Conservation (phyloP, 192 early-diverging fungal genomes). For the Backusella mclennaniae region DNA sequence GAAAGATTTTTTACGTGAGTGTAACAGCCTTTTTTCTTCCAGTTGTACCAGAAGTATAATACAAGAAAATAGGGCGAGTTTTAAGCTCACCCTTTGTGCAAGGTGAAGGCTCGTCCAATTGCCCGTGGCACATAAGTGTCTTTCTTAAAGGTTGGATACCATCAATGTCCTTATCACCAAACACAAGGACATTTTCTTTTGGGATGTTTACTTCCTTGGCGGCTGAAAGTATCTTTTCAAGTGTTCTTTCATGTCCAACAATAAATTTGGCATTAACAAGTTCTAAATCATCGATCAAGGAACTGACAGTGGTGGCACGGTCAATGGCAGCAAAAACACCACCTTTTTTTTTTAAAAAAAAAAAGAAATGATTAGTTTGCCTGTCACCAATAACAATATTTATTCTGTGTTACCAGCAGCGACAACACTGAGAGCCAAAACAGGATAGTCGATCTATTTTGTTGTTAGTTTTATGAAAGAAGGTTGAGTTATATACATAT, state of each 20-base stretch:
- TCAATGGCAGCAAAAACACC: constrained; percentile 73
- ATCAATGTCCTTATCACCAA: constrained; percentile 32
- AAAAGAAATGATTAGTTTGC: background rate
- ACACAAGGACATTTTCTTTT: constrained; percentile 36
- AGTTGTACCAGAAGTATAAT: constrained; percentile 35
- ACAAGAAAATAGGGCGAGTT: constrained; percentile 20
- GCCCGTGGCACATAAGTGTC: constrained; percentile 1
- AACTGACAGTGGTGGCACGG: constrained; percentile 67
- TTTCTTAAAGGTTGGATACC: constrained; percentile 34
- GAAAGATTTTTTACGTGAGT: constrained; percentile 21
- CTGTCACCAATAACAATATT: background rate
- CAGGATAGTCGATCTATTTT: constrained; percentile 52
- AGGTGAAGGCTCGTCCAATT: constrained; percentile 14
- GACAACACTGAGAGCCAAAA: constrained; percentile 59
- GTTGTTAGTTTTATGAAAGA: background rate
- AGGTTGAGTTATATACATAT: background rate
- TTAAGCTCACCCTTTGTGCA: constrained; percentile 23
- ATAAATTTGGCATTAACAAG: constrained; percentile 64
- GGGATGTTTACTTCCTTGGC: constrained; percentile 35
- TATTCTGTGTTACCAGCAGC: constrained; percentile 43
- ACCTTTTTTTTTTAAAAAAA: constrained; percentile 23
- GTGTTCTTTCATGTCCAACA: constrained; percentile 46
- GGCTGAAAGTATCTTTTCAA: constrained; percentile 40
- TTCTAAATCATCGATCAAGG: constrained; percentile 70
- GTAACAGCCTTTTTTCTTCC: constrained; percentile 21